A percentile compares a stretch with the other conserved stretches of the same genome.
Conservation (phyloP, 805 yeast species). For the Wickerhamomyces canadensis region DNA sequence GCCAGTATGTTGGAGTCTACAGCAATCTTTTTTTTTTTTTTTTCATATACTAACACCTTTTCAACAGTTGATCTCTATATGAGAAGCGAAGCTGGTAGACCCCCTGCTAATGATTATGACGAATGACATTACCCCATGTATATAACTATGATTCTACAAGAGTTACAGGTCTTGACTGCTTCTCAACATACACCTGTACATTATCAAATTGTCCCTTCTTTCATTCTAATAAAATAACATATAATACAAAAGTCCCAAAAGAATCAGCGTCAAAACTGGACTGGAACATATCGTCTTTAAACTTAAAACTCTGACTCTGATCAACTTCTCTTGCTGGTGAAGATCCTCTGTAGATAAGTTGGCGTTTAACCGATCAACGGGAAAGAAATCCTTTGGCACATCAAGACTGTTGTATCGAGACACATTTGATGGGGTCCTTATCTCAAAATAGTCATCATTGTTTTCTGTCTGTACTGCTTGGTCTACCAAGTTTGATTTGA, state of each 20-base stretch:
- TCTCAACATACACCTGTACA: too few relatives aligned
- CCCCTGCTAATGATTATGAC: conserved; percentile 87
- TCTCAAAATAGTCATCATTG: background rate
- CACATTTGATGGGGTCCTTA: background rate
- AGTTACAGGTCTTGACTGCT: too few relatives aligned
- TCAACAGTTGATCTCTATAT: conserved; percentile 61
- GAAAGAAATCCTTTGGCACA: too few relatives aligned
- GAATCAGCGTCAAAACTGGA: background rate
- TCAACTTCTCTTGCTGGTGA: too few relatives aligned
- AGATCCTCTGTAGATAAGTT: background rate
- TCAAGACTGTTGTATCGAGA: background rate
- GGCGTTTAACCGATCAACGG: too few relatives aligned
- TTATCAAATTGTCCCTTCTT: too few relatives aligned
- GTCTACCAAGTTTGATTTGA: too few relatives aligned
- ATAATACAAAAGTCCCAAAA: conserved; percentile 2
- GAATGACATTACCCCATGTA: too few relatives aligned
- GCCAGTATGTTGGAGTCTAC: conserved; percentile 44
- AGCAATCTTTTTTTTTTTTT: background rate
- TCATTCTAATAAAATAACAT: background rate
- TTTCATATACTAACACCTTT: conserved; percentile 6
- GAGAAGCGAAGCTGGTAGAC: conserved; percentile 76
- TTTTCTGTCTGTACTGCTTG: too few relatives aligned
- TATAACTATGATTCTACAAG: too few relatives aligned
- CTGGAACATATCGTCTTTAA: conserved; percentile 1
- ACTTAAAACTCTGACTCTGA: background rate